Evolutionary conservation across 176 grass and related monocot species (phyloP).

Genomic region (Luzula sylvatica): DNA sequence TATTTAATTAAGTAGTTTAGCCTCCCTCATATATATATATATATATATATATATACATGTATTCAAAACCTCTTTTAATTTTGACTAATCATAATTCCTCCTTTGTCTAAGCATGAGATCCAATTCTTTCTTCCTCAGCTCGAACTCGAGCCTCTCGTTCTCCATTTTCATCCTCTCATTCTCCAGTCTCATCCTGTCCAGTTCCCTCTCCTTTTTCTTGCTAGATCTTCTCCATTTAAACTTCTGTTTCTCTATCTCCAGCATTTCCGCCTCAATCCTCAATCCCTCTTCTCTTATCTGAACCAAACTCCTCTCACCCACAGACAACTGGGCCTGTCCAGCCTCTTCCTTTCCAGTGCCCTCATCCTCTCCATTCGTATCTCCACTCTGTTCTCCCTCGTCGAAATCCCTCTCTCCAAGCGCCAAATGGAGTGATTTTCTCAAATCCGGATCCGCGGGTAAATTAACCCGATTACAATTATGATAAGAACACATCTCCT

Average conservation of each 20-base stretch:
- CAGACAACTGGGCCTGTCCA: conserved; percentile 15
- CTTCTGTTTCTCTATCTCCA: conserved; percentile 49
- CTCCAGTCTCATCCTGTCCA: conserved; percentile 56
- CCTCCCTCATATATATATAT: no score
- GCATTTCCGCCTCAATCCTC: conserved; percentile 47
- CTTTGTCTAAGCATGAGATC: conserved; percentile 41
- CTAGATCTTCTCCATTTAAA: conserved; percentile 56
- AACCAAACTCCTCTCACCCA: conserved; percentile 25
- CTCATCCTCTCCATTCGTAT: conserved; percentile 37
- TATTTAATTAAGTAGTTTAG: no score
- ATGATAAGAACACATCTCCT: conserved; percentile 89
- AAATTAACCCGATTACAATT: conserved; percentile 48
- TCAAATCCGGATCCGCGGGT: conserved; percentile 38
- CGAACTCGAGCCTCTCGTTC: conserved; percentile 61
- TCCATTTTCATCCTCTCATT: conserved; percentile 75
- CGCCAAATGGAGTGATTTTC: conserved; percentile 31
- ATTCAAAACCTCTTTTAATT: no score
- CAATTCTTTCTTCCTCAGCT: conserved; percentile 59
- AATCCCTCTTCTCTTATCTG: conserved; percentile 35
- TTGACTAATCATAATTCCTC: conserved; percentile 22
- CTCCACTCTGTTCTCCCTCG: conserved; percentile 20
- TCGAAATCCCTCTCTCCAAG: conserved; percentile 35
- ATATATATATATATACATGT: no score
- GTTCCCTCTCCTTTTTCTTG: conserved; percentile 61
- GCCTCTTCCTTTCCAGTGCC: conserved; percentile 22